A percentile compares a stretch with the other conserved stretches of the same genome.
Evolutionary conservation across 2,329 filamentous ascomycete genomes (phyloP).

Genomic region (Xylaria sp.): DNA sequence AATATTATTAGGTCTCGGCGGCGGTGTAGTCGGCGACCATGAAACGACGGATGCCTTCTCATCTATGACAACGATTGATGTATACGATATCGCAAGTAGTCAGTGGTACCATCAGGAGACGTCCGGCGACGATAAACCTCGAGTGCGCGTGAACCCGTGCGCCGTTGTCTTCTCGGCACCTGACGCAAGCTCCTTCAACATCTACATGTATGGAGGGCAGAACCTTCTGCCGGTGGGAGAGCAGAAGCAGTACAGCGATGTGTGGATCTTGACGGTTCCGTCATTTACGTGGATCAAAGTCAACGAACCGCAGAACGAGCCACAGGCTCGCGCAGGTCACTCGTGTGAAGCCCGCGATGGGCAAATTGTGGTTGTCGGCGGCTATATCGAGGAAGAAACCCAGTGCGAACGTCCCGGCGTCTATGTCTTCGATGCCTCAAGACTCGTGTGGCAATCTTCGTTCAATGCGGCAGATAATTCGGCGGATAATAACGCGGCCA

Average conservation of each 20-base stretch:
- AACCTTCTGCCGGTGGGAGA: constrained; percentile 67
- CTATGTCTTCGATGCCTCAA: constrained; percentile 74
- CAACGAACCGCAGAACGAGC: constrained; percentile 54
- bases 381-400: constrained; percentile 66
- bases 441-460: constrained; percentile 64
- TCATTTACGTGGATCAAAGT: constrained; percentile 76
- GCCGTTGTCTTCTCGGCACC: constrained; percentile 71
- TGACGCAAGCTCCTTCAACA: constrained; percentile 75
- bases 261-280: constrained; percentile 76
- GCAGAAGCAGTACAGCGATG: constrained; percentile 68
- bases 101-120: constrained; percentile 78
- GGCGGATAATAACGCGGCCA: constrained; percentile 54
- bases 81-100: constrained; percentile 76
- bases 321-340: constrained; percentile 69
- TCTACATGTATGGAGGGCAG: constrained; percentile 81
- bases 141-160: constrained; percentile 73
- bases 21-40: constrained; percentile 58
- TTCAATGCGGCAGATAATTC: constrained; percentile 64
- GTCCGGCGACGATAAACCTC: constrained; percentile 60
- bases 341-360: constrained; percentile 72
- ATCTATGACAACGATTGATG: constrained; percentile 62
- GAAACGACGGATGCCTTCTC: constrained; percentile 65
- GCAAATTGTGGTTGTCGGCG: constrained; percentile 73
- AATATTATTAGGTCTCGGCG: constrained; percentile 73
- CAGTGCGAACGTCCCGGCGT: constrained; percentile 71